Base-by-base conservation (phyloP, 164 flowering plant species). In the Vitis rupestris region DNA sequence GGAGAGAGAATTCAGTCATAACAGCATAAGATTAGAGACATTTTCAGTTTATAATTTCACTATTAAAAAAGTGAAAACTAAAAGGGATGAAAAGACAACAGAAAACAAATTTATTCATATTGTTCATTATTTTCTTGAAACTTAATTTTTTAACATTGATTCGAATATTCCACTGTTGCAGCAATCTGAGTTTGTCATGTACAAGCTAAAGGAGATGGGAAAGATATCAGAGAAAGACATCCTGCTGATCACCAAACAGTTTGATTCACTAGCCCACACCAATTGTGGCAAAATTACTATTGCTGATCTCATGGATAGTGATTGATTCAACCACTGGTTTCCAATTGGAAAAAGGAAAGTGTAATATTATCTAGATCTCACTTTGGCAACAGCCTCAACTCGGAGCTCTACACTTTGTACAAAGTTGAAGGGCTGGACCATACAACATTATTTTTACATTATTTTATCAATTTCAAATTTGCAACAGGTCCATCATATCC, bases 121-220 rank as follows among this genome's bases (percentile, higher is more conserved):
- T 37, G 0, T 37, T 37, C 44, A 37, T 50, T 16, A 30, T 47
- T 8, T 19, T 12, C 63, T 19, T 67, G n/a, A 59, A 44, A 19
- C 2, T 50, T n/a, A n/a, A n/a, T n/a, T 9, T 60, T 9, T n/a
- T 47, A 49, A 16, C 19, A 37, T 60, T 51, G 52, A 7, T 16
- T 59, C 8, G 17, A 59, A 56, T n/a, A 10, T 59, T 15, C 17
- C 10, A 57, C 69, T 69, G 47, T 62, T 81, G 80, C 87, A 87
- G 90, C 66, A 87, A 76, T 83, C 87, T 2, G 90, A 86, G 64
- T 84, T 71, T 58, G 82, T 82, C 0, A 72, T 86, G 72, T 81
- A 81, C 82, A 86, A 86, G 81, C 87, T 86, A 15, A 86, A 80
- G 82, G 85, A 83, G 70, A 84, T 86, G 90, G 88, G 90, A 9